A percentile compares a stretch with the other conserved stretches of the same genome.
These are phyloP conservation scores for Apiospora marii DNA, from an alignment of 2,329 filamentous ascomycete genomes.

Conservation along the genomic window DNA sequence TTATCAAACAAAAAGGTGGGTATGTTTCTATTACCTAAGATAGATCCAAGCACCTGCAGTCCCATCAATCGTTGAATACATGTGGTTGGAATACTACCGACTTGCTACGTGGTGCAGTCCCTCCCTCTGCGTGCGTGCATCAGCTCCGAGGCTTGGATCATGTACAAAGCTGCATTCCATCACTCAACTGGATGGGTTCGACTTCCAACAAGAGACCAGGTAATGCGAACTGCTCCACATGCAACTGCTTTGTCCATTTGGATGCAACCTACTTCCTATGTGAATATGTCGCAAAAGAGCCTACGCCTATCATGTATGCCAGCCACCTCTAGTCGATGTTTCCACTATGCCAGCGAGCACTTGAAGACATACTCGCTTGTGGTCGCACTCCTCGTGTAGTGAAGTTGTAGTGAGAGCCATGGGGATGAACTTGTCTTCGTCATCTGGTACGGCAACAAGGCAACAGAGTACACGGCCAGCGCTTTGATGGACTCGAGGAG, in stretches of 20 bases:
- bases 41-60: background rate
- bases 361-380: background rate
- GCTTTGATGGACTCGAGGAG: background rate
- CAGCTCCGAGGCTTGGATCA: background rate
- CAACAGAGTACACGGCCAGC: background rate
- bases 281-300: background rate
- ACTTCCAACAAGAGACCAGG: background rate
- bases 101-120: no score
- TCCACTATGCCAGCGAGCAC: background rate
- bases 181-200: background rate
- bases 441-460: background rate
- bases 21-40: background rate
- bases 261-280: background rate
- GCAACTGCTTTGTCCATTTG: no score
- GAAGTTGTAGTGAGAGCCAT: background rate
- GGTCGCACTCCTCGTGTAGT: background rate
- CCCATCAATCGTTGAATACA: background rate
- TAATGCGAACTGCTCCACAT: background rate
- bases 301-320: background rate
- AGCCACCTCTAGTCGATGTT: background rate
- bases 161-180: background rate
- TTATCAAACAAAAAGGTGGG: conserved; percentile 6
- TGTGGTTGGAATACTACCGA: no score
- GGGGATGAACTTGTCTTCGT: background rate
- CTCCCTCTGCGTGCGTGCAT: background rate